Percentiles rank a stretch among this genome's conserved stretches.
Evolutionary conservation across 345 rosid genomes (phyloP).

Genomic region (Camelina laxa): DNA sequence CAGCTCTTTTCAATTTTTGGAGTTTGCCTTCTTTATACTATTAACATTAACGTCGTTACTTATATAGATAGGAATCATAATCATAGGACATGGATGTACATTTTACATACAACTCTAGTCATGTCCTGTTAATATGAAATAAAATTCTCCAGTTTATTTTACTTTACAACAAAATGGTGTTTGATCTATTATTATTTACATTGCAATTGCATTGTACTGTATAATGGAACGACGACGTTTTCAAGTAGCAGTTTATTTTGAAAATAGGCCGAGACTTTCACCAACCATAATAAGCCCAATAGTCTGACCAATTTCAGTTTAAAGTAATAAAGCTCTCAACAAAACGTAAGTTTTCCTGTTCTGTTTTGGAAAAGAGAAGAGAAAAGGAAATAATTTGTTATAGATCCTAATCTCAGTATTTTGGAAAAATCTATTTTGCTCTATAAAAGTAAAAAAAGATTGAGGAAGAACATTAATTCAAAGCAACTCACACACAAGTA

Average conservation of each 20-base stretch:
- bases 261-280: neutral
- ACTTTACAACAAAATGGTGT: neutral
- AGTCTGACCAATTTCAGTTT: neutral
- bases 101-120: conserved; percentile 8
- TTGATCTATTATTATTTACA: neutral
- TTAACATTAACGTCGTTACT: neutral
- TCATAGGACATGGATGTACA: conserved; percentile 34
- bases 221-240: neutral
- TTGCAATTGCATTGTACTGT: neutral
- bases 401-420: neutral
- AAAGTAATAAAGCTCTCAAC: neutral
- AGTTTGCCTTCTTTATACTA: conserved; percentile 57
- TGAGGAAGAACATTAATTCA: neutral
- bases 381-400: neutral
- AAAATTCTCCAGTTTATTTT: neutral
- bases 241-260: neutral
- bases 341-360: neutral
- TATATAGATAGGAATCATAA: conserved; percentile 16
- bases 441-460: neutral
- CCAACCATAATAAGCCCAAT: neutral
- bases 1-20: conserved; percentile 73
- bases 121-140: conserved; percentile 2
- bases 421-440: neutral
- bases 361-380: neutral
- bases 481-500: neutral